phyloP scores from a whole-genome alignment of 305 asterid species.

The Lippia alba region DNA sequence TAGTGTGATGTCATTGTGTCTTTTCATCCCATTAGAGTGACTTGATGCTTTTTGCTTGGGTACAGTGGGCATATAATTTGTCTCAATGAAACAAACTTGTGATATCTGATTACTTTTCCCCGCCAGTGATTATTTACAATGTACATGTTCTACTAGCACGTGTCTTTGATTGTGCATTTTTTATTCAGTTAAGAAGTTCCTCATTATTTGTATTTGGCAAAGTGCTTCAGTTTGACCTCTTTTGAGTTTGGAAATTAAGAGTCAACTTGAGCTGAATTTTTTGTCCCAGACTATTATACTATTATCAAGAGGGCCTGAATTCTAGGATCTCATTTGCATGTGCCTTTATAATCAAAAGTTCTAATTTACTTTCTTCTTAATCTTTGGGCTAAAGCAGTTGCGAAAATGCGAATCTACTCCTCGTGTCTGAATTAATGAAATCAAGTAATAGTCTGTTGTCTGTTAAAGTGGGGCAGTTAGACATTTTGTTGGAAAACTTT shows the following conservation, averaged over 20 bases:
- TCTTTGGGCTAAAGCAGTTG: slow-evolving; percentile 16
- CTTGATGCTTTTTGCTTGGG: slow-evolving; percentile 14
- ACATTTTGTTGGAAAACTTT: slow-evolving; percentile 21
- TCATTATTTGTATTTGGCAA: background rate
- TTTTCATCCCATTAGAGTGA: slow-evolving; percentile 17
- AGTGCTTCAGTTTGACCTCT: no score
- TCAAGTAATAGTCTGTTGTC: slow-evolving; percentile 21
- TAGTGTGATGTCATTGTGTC: slow-evolving; percentile 1
- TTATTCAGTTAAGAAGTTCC: slow-evolving; percentile 17
- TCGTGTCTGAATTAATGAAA: slow-evolving; percentile 1
- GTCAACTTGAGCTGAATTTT: slow-evolving; percentile 29
- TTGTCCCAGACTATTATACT: slow-evolving; percentile 2
- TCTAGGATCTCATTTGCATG: slow-evolving; percentile 10
- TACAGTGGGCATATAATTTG: slow-evolving; percentile 22
- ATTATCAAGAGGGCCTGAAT: background rate
- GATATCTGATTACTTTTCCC: slow-evolving; percentile 2
- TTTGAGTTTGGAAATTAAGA: background rate
- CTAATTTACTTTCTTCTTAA: slow-evolving; percentile 2
- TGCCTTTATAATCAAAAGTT: slow-evolving; percentile 2
- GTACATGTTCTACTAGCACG: slow-evolving; percentile 1
- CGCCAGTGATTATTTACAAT: background rate
- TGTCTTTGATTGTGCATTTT: slow-evolving; percentile 22
- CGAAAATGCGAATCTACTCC: background rate
- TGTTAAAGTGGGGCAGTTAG: slow-evolving; percentile 4
- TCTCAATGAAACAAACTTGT: background rate